These are phyloP conservation scores for Helichrysum umbraculigerum DNA, from an alignment of 129 eudicot species.

Conservation along the genomic window DNA sequence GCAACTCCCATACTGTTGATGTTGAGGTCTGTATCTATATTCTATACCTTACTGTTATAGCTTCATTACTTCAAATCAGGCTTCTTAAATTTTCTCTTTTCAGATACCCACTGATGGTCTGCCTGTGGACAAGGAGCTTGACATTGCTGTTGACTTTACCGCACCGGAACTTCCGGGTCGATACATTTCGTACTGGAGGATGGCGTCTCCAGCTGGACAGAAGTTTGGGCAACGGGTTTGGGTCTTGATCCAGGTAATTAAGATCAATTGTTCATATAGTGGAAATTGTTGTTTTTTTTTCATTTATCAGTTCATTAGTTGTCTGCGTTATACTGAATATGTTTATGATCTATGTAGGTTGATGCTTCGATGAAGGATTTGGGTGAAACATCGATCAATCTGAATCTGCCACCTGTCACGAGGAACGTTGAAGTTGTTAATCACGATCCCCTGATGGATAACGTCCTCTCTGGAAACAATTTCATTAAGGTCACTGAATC, in stretches of 20 bases:
- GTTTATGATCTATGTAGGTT: constrained; percentile 51
- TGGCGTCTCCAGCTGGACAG: constrained; percentile 85
- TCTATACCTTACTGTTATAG: not conserved
- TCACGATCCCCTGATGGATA: constrained; percentile 29
- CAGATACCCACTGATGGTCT: constrained; percentile 71
- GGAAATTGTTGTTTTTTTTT: not conserved
- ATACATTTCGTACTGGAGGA: constrained; percentile 86
- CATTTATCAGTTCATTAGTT: too few species aligned
- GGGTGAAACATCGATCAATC: constrained; percentile 41
- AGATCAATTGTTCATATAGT: too few species aligned
- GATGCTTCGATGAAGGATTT: constrained; percentile 59
- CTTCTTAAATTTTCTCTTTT: not conserved
- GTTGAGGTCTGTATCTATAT: constrained; percentile 49
- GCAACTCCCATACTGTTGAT: constrained; percentile 48
- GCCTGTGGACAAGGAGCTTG: constrained; percentile 55
- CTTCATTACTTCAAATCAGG: not conserved
- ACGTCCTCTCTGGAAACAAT: constrained; percentile 25
- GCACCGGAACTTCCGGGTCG: constrained; percentile 83
- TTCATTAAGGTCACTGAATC: constrained; percentile 26
- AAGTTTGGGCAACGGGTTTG: constrained; percentile 95
- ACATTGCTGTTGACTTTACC: constrained; percentile 72
- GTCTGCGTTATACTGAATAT: not conserved
- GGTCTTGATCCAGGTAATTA: constrained; percentile 77
- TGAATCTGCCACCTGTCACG: constrained; percentile 65
- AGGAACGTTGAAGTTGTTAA: constrained; percentile 33